Conservation (phyloP, 805 yeast genomes). For the Cyberlindnera xishuangbannaensis region DNA sequence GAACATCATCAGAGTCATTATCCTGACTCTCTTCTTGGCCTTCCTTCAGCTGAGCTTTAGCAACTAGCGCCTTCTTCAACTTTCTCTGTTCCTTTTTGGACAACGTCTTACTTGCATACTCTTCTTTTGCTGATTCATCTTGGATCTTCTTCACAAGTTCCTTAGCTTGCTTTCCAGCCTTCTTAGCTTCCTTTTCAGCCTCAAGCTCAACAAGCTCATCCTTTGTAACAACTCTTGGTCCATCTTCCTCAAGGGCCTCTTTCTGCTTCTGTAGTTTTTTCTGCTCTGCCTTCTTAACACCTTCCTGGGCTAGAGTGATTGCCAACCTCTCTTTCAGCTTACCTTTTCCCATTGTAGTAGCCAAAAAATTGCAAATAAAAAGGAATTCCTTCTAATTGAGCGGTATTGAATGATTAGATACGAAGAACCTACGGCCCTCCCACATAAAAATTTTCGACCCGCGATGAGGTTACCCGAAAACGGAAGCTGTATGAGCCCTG, state of each 20-base stretch:
- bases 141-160: no score
- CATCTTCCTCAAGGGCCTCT: constrained; percentile 24
- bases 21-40: constrained; percentile 22
- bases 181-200: constrained; percentile 17
- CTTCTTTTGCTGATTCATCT: no score
- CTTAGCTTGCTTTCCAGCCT: constrained; percentile 15
- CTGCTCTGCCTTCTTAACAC: constrained; percentile 14
- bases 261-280: constrained; percentile 21
- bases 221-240: no score
- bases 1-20: constrained; percentile 26
- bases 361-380: no score
- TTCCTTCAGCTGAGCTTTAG: constrained; percentile 19
- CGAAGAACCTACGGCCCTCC: not conserved
- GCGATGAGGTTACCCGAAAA: constrained; percentile 1
- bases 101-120: constrained; percentile 43
- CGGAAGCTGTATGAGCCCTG: not conserved
- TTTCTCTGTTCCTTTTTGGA: constrained; percentile 62
- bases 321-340: constrained; percentile 22
- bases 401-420: not conserved
- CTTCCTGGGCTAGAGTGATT: constrained; percentile 16
- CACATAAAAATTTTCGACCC: constrained; percentile 1
- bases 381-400: not conserved
- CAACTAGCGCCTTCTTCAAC: constrained; percentile 40
- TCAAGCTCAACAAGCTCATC: constrained; percentile 14
- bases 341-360: constrained; percentile 26